Evolutionary conservation across 768 basidiomycete genomes (phyloP).

Genomic region (Lactifluus echinatus): DNA sequence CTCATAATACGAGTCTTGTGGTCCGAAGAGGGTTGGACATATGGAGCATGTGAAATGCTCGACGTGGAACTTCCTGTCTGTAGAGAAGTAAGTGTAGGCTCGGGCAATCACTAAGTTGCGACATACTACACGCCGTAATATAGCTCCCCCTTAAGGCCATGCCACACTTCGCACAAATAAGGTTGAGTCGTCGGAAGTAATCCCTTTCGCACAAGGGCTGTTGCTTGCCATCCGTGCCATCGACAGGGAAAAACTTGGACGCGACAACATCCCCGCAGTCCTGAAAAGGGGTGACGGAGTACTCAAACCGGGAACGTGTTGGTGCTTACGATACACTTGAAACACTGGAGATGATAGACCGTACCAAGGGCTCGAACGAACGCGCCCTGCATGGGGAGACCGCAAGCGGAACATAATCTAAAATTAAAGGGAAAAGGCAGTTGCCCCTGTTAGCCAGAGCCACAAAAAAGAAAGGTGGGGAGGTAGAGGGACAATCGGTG

Average conservation of each 20-base stretch:
- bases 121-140: constrained; percentile 97
- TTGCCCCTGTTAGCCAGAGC: neutral
- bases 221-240: constrained; percentile 80
- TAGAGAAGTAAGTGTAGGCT: constrained; percentile 8
- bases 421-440: constrained; percentile 4
- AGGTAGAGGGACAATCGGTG: neutral
- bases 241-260: constrained; percentile 97
- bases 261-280: constrained; percentile 96
- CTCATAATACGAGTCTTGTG: constrained; percentile 98
- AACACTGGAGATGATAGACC: constrained; percentile 95
- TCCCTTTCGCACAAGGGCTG: constrained; percentile 97
- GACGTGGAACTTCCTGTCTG: constrained; percentile 98
- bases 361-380: constrained; percentile 93
- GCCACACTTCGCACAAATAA: constrained; percentile 95
- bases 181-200: constrained; percentile 91
- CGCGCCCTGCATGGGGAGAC: constrained; percentile 82
- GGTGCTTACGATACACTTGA: constrained; percentile 84
- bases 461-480: neutral
- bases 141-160: constrained; percentile 94
- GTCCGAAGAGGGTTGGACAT: constrained; percentile 92
- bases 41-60: constrained; percentile 99
- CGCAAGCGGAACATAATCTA: constrained; percentile 71
- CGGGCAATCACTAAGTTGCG: constrained; percentile 8
- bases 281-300: constrained; percentile 33
- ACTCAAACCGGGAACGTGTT: constrained; percentile 5